A percentile compares a stretch with the other conserved stretches of the same genome.
Conservation (phyloP, 305 asterid species). For the Fraxinus xanthoxyloides region DNA sequence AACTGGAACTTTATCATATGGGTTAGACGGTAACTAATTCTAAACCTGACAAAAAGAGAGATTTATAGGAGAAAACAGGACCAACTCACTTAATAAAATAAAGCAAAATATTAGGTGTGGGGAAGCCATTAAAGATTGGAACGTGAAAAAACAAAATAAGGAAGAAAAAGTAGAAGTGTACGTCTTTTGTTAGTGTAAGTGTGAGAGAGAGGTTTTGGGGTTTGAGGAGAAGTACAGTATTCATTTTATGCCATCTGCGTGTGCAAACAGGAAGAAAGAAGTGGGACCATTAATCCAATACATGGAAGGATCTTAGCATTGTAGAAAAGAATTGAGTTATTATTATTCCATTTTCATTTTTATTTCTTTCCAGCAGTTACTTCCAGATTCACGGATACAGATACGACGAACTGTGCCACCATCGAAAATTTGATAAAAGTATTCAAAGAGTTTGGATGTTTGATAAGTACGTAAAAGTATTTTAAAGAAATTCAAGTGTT, state of each 20-base stretch:
- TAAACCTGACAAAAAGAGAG: conserved; percentile 61
- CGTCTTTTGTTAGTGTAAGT: background rate
- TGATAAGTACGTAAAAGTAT: background rate
- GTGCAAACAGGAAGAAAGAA: background rate
- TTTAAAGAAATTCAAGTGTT: background rate
- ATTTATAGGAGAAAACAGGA: conserved; percentile 35
- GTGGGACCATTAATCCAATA: background rate
- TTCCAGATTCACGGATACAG: too few species aligned
- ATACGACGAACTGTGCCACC: too few species aligned
- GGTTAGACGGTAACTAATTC: conserved; percentile 39
- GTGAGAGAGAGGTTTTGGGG: background rate
- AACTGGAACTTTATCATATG: conserved; percentile 23
- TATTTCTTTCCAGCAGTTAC: background rate
- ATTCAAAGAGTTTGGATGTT: background rate
- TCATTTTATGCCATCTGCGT: background rate
- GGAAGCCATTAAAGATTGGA: conserved; percentile 67
- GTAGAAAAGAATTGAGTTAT: background rate
- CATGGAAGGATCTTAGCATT: background rate
- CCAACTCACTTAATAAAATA: conserved; percentile 54
- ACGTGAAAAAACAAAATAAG: conserved; percentile 18
- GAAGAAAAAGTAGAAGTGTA: conserved; percentile 47
- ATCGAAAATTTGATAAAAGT: too few species aligned
- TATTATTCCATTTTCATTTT: background rate
- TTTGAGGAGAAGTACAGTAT: background rate
- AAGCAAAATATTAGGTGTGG: conserved; percentile 48